Base-by-base conservation (phyloP, 495 filamentous ascomycete species). In the Staphylotrichum longicolle region DNA sequence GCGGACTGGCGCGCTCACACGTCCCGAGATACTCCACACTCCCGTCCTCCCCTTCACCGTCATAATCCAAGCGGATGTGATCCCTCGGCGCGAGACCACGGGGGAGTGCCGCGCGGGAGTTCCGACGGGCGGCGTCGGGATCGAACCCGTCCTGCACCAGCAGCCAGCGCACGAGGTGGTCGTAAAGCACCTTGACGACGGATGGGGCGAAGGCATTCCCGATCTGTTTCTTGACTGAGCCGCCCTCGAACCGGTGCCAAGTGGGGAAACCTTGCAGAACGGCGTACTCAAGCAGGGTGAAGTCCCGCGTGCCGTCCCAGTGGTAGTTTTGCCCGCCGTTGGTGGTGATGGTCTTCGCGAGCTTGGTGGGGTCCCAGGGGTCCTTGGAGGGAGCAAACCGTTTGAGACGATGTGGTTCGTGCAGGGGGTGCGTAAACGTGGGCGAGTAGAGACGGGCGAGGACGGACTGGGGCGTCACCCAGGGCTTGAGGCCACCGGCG, bases 131-230 rank as follows among this genome's bases (percentile, higher is more conserved):
- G 14, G 14, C 27, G 9, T 14, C 32, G 0, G 52, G 37, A 11
- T 14, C 46, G 35, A 54, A 60, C 37, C 34, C 75, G 66, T 94
- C 90, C 0, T 80, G 80, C 37, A 76, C 69, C 52, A 85, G 77
- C 32, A 94, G 65, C 46, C 82, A 81, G 35, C 70, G 76, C 30
- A 76, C 74, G 3, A 93, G 75, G 57, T 86, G 82, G 33, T 73
- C 62, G 64, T 86, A 88, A 0, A 95, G 58, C 0, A 79, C 77
- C 45, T 80, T 74, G 0, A 86, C 87, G 0, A 91, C 73, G 6
- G 72, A 62, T 0, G 93, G 86, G 0, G 91, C 90, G 7, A 95
- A 91, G 0, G 91, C 91, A 70, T 98, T 97, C 0, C 93, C 93
- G 62, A 96, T 90, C 68, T 94, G 90, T 64, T 80, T 87, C 59